phyloP scores from a whole-genome alignment of 371 early-diverging fungal genomes.

The Mortierella polycephala region DNA sequence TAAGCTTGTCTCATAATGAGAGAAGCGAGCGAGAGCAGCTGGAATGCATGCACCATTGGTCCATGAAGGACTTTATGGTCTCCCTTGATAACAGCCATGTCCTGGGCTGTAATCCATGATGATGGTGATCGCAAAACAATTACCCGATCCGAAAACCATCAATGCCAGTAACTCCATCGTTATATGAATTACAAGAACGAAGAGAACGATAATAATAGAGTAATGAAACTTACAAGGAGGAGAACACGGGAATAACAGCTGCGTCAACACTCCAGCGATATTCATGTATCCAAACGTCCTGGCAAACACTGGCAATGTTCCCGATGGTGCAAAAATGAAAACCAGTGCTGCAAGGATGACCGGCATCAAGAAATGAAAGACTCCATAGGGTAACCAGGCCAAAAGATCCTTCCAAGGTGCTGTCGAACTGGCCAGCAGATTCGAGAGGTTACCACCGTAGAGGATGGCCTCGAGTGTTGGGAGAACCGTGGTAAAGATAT shows the following conservation, averaged over 20 bases:
- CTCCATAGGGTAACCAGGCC: slow-evolving; percentile 78
- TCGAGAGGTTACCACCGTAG: slow-evolving; percentile 72
- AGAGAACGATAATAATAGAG: background rate
- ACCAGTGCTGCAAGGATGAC: slow-evolving; percentile 61
- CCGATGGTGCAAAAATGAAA: slow-evolving; percentile 63
- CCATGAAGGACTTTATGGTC: too few species aligned
- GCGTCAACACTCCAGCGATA: slow-evolving; percentile 72
- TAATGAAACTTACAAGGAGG: slow-evolving; percentile 74
- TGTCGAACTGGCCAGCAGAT: slow-evolving; percentile 65
- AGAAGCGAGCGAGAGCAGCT: too few species aligned
- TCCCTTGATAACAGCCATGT: too few species aligned
- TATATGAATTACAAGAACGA: background rate
- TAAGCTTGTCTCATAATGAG: too few species aligned
- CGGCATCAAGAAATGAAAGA: slow-evolving; percentile 73
- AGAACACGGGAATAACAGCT: slow-evolving; percentile 73
- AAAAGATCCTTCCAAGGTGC: slow-evolving; percentile 68
- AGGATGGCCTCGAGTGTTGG: slow-evolving; percentile 73
- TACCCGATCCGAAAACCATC: background rate
- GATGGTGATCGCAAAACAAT: background rate
- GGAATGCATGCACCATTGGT: too few species aligned
- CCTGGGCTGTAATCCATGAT: too few species aligned
- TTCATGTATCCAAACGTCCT: slow-evolving; percentile 77
- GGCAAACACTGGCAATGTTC: slow-evolving; percentile 62
- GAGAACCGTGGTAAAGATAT: slow-evolving; percentile 72
- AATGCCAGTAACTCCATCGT: background rate